Conservation (phyloP, 345 rosid genomes). For the Linum lewisii region DNA sequence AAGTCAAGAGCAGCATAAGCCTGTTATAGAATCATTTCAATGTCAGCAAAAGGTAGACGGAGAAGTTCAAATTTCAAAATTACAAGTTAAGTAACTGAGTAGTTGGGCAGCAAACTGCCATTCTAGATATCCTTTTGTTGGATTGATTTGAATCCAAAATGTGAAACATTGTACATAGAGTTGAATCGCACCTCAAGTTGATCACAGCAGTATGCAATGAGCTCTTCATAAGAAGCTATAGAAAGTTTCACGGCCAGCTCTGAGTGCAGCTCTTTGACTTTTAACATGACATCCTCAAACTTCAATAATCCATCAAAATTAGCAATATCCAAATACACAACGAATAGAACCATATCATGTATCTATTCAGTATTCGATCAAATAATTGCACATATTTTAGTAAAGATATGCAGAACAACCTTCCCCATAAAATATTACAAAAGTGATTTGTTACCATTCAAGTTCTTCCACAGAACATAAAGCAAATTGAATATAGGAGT, state of each 20-base stretch:
- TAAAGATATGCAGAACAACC: neutral
- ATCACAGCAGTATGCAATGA: slow-evolving; percentile 44
- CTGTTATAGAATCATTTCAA: slow-evolving; percentile 30
- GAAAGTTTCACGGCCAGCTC: slow-evolving; percentile 48
- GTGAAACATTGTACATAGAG: neutral
- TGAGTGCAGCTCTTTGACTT: slow-evolving; percentile 49
- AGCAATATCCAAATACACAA: neutral
- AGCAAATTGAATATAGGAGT: neutral
- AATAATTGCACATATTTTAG: neutral
- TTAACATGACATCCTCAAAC: slow-evolving; percentile 53
- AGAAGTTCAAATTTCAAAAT: too few relatives aligned
- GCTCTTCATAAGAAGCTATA: slow-evolving; percentile 47
- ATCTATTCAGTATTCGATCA: neutral
- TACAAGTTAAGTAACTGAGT: too few relatives aligned
- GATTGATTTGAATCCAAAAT: too few relatives aligned
- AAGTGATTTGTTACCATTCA: too few relatives aligned
- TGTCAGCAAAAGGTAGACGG: too few relatives aligned
- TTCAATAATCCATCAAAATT: slow-evolving; percentile 21
- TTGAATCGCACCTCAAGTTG: slow-evolving; percentile 39
- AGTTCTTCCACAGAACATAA: neutral
- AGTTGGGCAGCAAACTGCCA: too few relatives aligned
- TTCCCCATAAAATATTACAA: too few relatives aligned
- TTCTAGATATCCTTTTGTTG: too few relatives aligned
- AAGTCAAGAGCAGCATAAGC: slow-evolving; percentile 68
- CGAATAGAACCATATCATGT: neutral